Conservation (phyloP, 208 protist genomes). For the Phytomonas sp. region DNA sequence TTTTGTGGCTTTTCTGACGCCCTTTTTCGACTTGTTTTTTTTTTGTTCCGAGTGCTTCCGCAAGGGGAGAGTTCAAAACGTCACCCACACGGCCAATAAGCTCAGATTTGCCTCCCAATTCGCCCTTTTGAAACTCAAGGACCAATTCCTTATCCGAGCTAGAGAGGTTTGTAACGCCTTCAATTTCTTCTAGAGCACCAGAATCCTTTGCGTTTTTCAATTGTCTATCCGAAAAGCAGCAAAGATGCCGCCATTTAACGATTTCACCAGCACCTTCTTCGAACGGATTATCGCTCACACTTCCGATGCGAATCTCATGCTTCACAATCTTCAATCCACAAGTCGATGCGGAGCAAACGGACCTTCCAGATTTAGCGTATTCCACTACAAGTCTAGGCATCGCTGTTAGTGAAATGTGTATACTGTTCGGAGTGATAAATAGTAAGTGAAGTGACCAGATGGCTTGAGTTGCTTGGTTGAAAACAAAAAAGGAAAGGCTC, state of each 20-base stretch:
- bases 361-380: constrained; percentile 64
- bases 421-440: neutral
- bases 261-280: constrained; percentile 29
- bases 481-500: constrained; percentile 5
- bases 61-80: constrained; percentile 40
- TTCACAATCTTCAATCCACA: constrained; percentile 60
- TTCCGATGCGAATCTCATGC: constrained; percentile 77
- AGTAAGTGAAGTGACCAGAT: neutral
- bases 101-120: constrained; percentile 31
- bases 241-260: constrained; percentile 80
- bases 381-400: constrained; percentile 67
- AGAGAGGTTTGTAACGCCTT: constrained; percentile 55
- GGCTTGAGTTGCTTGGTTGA: neutral
- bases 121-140: constrained; percentile 48
- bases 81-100: constrained; percentile 64
- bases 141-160: constrained; percentile 43
- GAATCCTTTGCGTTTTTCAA: constrained; percentile 43
- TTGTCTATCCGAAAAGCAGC: constrained; percentile 77
- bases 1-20: constrained; percentile 1
- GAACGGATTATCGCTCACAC: constrained; percentile 39
- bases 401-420: neutral
- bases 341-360: constrained; percentile 39
- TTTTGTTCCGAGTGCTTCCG: constrained; percentile 7
- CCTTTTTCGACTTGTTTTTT: constrained; percentile 2
- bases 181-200: constrained; percentile 51